Conservation (phyloP, 371 early-diverging fungal genomes). For the Rhizopus stolonifer region DNA sequence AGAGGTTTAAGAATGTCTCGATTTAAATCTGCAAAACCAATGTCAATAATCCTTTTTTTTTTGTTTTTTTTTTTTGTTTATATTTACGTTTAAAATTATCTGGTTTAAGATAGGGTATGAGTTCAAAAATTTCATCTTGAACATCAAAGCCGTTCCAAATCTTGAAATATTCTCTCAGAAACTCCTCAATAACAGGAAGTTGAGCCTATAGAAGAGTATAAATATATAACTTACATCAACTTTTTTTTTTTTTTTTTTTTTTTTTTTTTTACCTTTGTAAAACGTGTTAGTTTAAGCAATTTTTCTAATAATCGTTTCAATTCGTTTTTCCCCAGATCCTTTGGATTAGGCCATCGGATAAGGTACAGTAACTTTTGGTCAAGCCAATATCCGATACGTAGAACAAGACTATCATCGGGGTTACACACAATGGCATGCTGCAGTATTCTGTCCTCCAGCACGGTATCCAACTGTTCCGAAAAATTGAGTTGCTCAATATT, state of each 20-base stretch:
- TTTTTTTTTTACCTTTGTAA: slow-evolving; percentile 40
- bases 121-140: slow-evolving; percentile 46
- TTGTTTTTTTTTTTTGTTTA: too few relatives aligned
- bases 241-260: background rate
- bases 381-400: slow-evolving; percentile 50
- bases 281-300: slow-evolving; percentile 35
- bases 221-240: background rate
- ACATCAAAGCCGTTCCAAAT: slow-evolving; percentile 57
- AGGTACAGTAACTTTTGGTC: slow-evolving; percentile 46
- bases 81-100: slow-evolving; percentile 27
- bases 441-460: slow-evolving; percentile 46
- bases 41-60: background rate
- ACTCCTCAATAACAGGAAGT: slow-evolving; percentile 47
- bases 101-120: slow-evolving; percentile 50
- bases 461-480: slow-evolving; percentile 45
- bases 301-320: slow-evolving; percentile 38
- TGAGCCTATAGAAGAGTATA: slow-evolving; percentile 38
- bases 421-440: slow-evolving; percentile 49
- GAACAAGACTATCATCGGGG: slow-evolving; percentile 34
- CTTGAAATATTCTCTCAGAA: slow-evolving; percentile 41
- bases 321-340: slow-evolving; percentile 22
- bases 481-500: slow-evolving; percentile 41
- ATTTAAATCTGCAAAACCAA: slow-evolving; percentile 29
- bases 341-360: slow-evolving; percentile 38
- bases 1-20: slow-evolving; percentile 42